These are phyloP conservation scores for Circinella minor DNA, from an alignment of 371 early-diverging fungal species.

Conservation along the genomic window DNA sequence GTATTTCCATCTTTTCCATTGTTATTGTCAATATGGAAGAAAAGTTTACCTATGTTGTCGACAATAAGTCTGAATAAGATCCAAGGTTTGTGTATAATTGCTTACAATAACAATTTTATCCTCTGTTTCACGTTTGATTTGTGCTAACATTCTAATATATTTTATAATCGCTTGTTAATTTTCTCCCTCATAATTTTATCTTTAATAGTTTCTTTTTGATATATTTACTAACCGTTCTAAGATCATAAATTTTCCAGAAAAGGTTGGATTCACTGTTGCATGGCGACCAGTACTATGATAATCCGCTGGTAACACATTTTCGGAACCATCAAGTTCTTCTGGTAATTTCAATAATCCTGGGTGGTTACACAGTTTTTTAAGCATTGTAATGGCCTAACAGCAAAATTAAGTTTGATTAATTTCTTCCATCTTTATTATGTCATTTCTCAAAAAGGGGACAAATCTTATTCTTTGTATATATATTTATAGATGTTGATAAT, in stretches of 20 bases:
- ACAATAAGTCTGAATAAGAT: conserved; percentile 91
- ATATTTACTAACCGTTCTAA: conserved; percentile 62
- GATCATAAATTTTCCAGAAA: conserved; percentile 90
- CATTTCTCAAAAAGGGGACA: too few species aligned
- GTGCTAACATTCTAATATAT: conserved; percentile 59
- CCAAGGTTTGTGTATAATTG: conserved; percentile 97
- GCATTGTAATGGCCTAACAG: conserved; percentile 78
- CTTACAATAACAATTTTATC: conserved; percentile 97
- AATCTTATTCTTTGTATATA: neutral
- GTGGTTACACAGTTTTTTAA: conserved; percentile 96
- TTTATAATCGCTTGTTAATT: too few species aligned
- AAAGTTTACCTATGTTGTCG: conserved; percentile 64
- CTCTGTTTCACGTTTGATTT: conserved; percentile 66
- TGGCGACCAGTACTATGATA: conserved; percentile 38
- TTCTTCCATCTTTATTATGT: too few species aligned
- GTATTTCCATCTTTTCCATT: neutral
- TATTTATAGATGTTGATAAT: neutral
- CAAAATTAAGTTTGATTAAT: too few species aligned
- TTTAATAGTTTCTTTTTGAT: conserved; percentile 1
- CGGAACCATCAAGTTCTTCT: conserved; percentile 71
- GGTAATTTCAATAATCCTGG: conserved; percentile 82
- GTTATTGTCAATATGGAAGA: neutral
- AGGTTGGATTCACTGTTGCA: conserved; percentile 64
- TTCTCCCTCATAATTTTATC: too few species aligned
- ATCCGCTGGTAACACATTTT: conserved; percentile 54